Percentiles rank a stretch among this genome's conserved stretches.
Conservation (phyloP, 129 eudicot species). For the Gnaphalium uliginosum region DNA sequence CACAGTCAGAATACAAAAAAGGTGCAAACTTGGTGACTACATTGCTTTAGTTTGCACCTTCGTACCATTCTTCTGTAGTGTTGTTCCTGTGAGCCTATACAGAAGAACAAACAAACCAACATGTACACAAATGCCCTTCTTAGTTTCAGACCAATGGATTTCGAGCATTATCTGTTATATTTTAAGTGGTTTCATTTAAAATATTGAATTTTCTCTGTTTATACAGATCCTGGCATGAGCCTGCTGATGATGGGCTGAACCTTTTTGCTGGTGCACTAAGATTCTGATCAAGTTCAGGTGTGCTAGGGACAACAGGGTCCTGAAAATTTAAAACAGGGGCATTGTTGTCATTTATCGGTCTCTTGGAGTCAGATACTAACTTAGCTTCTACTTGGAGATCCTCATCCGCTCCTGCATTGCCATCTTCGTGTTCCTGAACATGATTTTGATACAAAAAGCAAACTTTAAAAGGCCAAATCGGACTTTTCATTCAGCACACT, state of each 20-base stretch:
- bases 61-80: neutral
- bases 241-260: slow-evolving; percentile 32
- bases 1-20: neutral
- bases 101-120: neutral
- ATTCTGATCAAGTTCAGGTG: slow-evolving; percentile 31
- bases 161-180: neutral
- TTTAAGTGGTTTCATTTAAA: slow-evolving; percentile 8
- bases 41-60: neutral
- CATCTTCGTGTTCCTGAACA: slow-evolving; percentile 21
- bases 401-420: slow-evolving; percentile 10
- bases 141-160: neutral
- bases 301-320: slow-evolving; percentile 27
- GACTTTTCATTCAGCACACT: neutral
- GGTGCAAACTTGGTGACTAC: neutral
- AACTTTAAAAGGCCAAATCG: neutral
- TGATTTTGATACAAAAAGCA: neutral
- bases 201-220: neutral
- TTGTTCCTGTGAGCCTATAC: slow-evolving; percentile 11
- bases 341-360: neutral
- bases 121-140: slow-evolving; percentile 14
- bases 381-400: slow-evolving; percentile 18
- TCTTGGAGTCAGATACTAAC: neutral
- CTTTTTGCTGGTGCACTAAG: slow-evolving; percentile 25
- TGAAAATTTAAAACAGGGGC: slow-evolving; percentile 1
- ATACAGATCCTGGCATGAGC: slow-evolving; percentile 10